Percentiles rank a stretch among this genome's conserved stretches.
phyloP scores from a whole-genome alignment of 345 rosid genomes.

The Salix exigua region DNA sequence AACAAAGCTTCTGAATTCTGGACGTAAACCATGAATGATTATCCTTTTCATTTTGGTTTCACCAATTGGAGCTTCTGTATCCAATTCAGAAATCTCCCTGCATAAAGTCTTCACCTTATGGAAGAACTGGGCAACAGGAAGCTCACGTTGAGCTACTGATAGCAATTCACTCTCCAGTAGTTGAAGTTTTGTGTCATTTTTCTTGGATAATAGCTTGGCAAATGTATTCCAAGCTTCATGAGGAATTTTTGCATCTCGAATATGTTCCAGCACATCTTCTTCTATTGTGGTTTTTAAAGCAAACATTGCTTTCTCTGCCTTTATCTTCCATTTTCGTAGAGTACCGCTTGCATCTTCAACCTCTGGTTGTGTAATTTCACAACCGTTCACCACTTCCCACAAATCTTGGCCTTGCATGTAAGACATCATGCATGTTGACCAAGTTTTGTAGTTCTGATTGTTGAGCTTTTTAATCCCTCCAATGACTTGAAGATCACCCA shows the following conservation, averaged over 20 bases:
- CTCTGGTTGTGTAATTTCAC: neutral
- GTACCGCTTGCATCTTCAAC: neutral
- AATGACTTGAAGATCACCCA: neutral
- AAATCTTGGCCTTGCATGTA: neutral
- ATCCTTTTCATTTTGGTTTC: slow-evolving; percentile 6
- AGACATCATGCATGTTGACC: neutral
- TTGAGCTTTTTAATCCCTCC: neutral
- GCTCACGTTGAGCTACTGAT: neutral
- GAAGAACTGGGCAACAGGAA: neutral
- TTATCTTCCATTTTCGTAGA: neutral
- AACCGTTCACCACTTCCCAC: neutral
- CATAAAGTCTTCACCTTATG: neutral
- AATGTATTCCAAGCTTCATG: neutral
- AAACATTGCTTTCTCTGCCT: neutral
- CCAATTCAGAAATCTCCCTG: neutral
- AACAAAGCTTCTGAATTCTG: neutral
- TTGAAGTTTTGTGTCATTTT: neutral
- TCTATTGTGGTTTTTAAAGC: neutral
- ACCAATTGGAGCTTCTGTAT: neutral
- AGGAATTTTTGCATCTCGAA: neutral
- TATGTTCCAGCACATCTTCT: neutral
- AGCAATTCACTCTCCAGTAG: neutral
- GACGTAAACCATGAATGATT: neutral
- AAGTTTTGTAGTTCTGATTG: neutral
- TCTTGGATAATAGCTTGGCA: neutral